These are phyloP conservation scores for Acer negundo DNA, from an alignment of 345 rosid genomes.

Conservation along the genomic window DNA sequence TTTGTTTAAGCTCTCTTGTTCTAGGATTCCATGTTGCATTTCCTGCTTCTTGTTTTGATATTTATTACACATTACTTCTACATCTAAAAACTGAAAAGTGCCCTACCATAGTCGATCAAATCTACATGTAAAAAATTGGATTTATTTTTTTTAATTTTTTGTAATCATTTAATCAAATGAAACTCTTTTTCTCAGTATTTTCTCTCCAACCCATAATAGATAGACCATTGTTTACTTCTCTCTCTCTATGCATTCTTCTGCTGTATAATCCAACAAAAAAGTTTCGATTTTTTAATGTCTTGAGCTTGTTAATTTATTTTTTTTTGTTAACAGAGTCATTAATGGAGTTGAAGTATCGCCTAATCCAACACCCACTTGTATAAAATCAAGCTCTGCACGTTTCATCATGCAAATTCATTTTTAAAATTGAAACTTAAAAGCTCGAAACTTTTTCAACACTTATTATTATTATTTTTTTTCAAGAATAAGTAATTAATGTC, in stretches of 20 bases:
- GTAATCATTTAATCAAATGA: too few relatives aligned
- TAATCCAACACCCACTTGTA: slow-evolving; percentile 39
- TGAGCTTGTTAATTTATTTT: not conserved
- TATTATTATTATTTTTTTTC: slow-evolving; percentile 9
- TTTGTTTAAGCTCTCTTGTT: not conserved
- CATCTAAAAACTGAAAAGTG: too few relatives aligned
- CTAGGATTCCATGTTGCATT: too few relatives aligned
- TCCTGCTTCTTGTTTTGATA: too few relatives aligned
- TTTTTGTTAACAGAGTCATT: slow-evolving; percentile 20
- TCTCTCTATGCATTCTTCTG: slow-evolving; percentile 10
- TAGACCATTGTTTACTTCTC: slow-evolving; percentile 2
- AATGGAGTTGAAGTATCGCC: slow-evolving; percentile 45
- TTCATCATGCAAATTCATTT: not conserved
- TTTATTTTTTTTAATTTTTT: too few relatives aligned
- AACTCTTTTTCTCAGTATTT: slow-evolving; percentile 2
- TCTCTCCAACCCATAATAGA: not conserved
- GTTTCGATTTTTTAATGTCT: not conserved
- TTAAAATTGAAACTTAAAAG: not conserved
- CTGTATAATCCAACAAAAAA: not conserved
- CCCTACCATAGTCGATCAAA: too few relatives aligned
- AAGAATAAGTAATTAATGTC: slow-evolving; percentile 17
- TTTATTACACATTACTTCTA: too few relatives aligned
- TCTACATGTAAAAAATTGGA: too few relatives aligned
- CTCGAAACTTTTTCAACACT: not conserved
- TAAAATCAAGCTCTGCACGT: slow-evolving; percentile 21